phyloP scores from a whole-genome alignment of 2,329 filamentous ascomycete species.

The Uncinocarpus reesii region DNA sequence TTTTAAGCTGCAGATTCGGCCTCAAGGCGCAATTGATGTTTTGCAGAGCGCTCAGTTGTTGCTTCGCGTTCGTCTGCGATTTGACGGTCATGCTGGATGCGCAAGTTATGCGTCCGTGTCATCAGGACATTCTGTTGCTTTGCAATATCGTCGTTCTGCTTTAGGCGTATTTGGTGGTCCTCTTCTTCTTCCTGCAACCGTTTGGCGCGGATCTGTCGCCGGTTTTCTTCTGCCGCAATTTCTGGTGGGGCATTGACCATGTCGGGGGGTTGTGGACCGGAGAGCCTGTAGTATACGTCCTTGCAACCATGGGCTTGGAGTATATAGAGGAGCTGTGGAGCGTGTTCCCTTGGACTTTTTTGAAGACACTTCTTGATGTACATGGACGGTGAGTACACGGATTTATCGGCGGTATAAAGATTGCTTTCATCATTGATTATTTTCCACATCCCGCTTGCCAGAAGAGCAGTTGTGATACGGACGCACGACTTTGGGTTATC shows the following conservation, averaged over 20 bases:
- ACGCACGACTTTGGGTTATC: slow-evolving; percentile 46
- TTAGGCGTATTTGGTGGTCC: slow-evolving; percentile 15
- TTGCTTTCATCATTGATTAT: slow-evolving; percentile 52
- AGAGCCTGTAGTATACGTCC: slow-evolving; percentile 16
- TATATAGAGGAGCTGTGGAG: slow-evolving; percentile 14
- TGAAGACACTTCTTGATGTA: slow-evolving; percentile 39
- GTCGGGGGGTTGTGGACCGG: slow-evolving; percentile 17
- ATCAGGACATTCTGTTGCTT: slow-evolving; percentile 13
- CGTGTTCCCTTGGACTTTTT: slow-evolving; percentile 12
- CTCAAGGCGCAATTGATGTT: slow-evolving; percentile 15
- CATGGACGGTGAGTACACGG: slow-evolving; percentile 55
- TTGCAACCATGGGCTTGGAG: slow-evolving; percentile 17
- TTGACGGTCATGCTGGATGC: slow-evolving; percentile 16
- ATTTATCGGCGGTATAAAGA: slow-evolving; percentile 43
- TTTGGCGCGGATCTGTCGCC: slow-evolving; percentile 13
- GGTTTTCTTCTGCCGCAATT: slow-evolving; percentile 15
- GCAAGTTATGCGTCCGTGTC: slow-evolving; percentile 15
- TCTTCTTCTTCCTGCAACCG: slow-evolving; percentile 17
- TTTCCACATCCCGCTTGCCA: slow-evolving; percentile 57
- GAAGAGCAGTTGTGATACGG: slow-evolving; percentile 46
- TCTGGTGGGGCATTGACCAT: slow-evolving; percentile 17
- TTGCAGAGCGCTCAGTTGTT: slow-evolving; percentile 9
- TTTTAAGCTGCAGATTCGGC: slow-evolving; percentile 14
- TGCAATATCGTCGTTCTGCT: slow-evolving; percentile 12
- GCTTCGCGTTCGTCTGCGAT: slow-evolving; percentile 14